Evolutionary conservation across 352 stramenopile genomes (phyloP), one percentile per base, ranked within the genome.

Genomic region (Pythium rishiriense): DNA sequence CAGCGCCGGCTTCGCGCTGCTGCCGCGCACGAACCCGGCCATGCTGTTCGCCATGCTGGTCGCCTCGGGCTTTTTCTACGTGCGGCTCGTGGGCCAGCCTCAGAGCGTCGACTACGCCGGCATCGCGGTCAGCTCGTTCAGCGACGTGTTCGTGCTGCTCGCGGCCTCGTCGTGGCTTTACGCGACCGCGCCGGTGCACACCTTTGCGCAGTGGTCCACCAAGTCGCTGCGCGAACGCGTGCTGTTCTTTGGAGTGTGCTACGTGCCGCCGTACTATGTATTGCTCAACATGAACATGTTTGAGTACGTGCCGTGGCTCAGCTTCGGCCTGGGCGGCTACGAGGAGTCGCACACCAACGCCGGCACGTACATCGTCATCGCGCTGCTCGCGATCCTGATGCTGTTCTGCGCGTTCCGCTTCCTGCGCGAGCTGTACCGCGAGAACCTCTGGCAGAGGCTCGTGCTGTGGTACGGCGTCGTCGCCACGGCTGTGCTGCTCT

Each of bases 251-350:
- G 62, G 69, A 6, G 7, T 83, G 15, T 88, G 78, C 57, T 92
- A 91, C 45, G 73, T 91, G 10, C 10, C 87, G 22, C 85, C 85
- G 29, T 94, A 73, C 69, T 83, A 90, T 55, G 48, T 82, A 24
- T 70, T 92, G 68, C 73, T 92, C 26, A 83, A 94, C 62, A 75
- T 94, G 68, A 91, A 89, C 54, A 75, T 90, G 55, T 76, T 92
- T 41, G 74, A 72, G 48, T 90, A 87, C 49, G 9, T 92, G 4
- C 78, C 83, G 29, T 92, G 85, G 81, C 79, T 94, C 49, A 91
- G 83, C 69, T 57, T 94, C 24, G 70, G 80, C 49, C 57, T 94
- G 12, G 85, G 85, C 8, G 85, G 85, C 4, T 89, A 90, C 55
- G 66, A 91, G 49, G 43, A 76, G 17, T 24, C 58, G 1, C 28